Evolutionary conservation across 441 rosid genomes (phyloP), one percentile per base, ranked within the genome.

Genomic region (Pelargonium myrrhifolium): DNA sequence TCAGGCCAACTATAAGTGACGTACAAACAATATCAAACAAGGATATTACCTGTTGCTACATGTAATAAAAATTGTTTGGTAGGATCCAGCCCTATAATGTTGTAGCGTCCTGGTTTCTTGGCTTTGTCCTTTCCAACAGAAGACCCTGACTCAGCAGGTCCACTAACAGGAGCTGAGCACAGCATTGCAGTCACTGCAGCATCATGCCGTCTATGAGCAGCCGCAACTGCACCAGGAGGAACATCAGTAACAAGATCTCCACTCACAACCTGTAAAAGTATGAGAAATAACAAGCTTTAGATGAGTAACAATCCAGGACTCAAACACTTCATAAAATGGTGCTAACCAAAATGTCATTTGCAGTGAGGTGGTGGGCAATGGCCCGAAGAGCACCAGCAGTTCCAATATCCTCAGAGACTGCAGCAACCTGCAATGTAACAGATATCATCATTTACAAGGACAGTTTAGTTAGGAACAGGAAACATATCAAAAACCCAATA

Each of bases 191-290:
- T 93, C 22, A 93, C 90, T 28, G 76, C 82, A 37, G 95, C 97
- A 84, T 89, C 89, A 78, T 91, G 92, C 42, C 96, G 83, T 79
- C 97, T 85, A 77, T 93, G 99, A 76, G 89, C 82, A 71, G 97
- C 96, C 0, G 92, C 93, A 51, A 89, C 86, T 63, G 93, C 90
- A 77, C 96, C 96, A 66, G 84, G 95, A 81, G 93, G 80, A 82
- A 93, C 86, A 82, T 93, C 99, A 79, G 99, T 88, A 79, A 93
- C 92, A 80, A 93, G 90, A 84, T 93, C 99, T 75, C 97, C 99
- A 79, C 96, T 89, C 71, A 93, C 83, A 20, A 91, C 93, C 96
- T 93, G 84, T 75, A 63, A 64, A 76, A 72, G 67, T 55, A 77
- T 71, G 67, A 56, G 71, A 43, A 53, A 72, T 35, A 51, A 66